Percentiles rank a stretch among this genome's conserved stretches.
Conservation (phyloP, 805 yeast genomes). For the Metschnikowia borealis region DNA sequence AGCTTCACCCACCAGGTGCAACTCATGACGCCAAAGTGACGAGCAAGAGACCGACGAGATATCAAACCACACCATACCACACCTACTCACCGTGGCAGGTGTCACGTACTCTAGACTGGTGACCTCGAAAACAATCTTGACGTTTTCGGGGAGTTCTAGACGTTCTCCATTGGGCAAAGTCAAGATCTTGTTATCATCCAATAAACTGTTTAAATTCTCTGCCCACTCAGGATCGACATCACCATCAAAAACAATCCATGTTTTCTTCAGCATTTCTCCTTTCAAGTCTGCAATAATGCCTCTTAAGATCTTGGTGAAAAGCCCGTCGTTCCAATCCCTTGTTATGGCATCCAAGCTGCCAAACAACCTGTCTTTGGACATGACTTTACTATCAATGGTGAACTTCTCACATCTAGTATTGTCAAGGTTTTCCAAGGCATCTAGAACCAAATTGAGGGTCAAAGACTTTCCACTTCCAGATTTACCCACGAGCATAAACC, state of each 20-base stretch:
- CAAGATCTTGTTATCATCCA: constrained; percentile 79
- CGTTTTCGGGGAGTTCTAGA: constrained; percentile 57
- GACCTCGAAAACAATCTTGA: constrained; percentile 73
- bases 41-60: constrained; percentile 19
- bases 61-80: constrained; percentile 84
- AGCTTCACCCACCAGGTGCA: constrained; percentile 6
- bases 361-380: constrained; percentile 60
- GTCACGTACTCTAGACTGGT: constrained; percentile 65
- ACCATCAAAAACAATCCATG: constrained; percentile 88
- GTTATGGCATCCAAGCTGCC: constrained; percentile 74
- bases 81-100: constrained; percentile 87
- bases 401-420: constrained; percentile 32
- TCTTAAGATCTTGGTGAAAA: constrained; percentile 67
- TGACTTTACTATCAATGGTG: constrained; percentile 70
- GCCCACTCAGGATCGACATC: constrained; percentile 94
- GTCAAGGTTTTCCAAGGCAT: constrained; percentile 37
- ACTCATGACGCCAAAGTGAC: constrained; percentile 13
- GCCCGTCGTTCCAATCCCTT: constrained; percentile 89
- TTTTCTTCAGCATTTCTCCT: constrained; percentile 51
- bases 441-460: constrained; percentile 46
- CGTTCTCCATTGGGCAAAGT: constrained; percentile 92
- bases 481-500: constrained; percentile 75
- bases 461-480: constrained; percentile 74
- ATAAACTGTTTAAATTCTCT: constrained; percentile 82
- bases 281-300: constrained; percentile 49